Evolutionary conservation across 1,139 yeast genomes (phyloP).

Genomic region (Kodamaea suecica): DNA sequence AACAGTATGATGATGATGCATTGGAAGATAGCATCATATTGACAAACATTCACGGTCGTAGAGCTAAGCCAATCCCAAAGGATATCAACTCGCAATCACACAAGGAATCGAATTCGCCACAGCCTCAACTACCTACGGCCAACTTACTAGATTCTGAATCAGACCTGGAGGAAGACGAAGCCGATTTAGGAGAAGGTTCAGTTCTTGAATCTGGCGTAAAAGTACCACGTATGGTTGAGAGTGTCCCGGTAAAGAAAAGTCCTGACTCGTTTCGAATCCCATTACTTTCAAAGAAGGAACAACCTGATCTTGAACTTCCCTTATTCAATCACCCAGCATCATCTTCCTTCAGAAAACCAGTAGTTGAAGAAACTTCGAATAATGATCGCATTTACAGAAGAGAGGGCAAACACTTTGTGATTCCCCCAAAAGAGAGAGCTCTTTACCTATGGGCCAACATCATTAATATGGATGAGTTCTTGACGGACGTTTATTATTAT

Average conservation of each 20-base stretch:
- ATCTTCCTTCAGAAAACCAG: neutral
- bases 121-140: too few relatives aligned
- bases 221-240: constrained; percentile 1
- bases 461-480: constrained; percentile 80
- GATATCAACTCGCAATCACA: too few relatives aligned
- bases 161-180: neutral
- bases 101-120: too few relatives aligned
- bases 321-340: constrained; percentile 3
- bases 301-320: constrained; percentile 3
- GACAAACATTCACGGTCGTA: constrained; percentile 1
- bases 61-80: constrained; percentile 1
- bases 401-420: constrained; percentile 22
- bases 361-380: neutral
- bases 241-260: too few relatives aligned
- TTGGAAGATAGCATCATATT: constrained; percentile 11
- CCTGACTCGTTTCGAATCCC: too few relatives aligned
- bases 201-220: neutral
- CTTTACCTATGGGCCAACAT: constrained; percentile 96
- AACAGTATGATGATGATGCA: constrained; percentile 2
- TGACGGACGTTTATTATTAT: constrained; percentile 78
- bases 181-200: neutral
- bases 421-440: constrained; percentile 73
- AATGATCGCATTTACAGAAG: constrained; percentile 1
- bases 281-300: too few relatives aligned
- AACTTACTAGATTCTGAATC: neutral